A percentile compares a stretch with the other conserved stretches of the same genome.
Evolutionary conservation across 768 basidiomycete species (phyloP).

Genomic region (Rhizopogon vinicolor): DNA sequence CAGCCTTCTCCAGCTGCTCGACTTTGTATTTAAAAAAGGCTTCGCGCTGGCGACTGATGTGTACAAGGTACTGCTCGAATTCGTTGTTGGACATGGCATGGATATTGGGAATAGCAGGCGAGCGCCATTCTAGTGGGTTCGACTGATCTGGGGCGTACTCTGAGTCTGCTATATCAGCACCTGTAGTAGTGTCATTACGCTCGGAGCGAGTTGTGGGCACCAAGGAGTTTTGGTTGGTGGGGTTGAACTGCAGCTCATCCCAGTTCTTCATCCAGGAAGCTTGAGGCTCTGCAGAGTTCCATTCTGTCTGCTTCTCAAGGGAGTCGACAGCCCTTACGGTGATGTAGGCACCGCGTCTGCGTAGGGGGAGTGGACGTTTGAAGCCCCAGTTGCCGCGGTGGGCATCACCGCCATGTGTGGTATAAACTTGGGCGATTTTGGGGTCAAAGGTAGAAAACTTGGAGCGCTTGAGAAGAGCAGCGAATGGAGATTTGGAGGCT

Average conservation of each 20-base stretch:
- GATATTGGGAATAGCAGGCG: constrained; percentile 44
- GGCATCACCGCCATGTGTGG: constrained; percentile 61
- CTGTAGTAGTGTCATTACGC: background rate
- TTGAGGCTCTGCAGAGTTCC: constrained; percentile 63
- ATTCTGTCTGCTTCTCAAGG: constrained; percentile 71
- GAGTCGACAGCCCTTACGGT: constrained; percentile 68
- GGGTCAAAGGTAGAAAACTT: constrained; percentile 82
- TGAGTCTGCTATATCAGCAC: constrained; percentile 17
- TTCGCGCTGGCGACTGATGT: constrained; percentile 51
- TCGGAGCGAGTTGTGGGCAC: background rate
- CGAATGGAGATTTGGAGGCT: constrained; percentile 51
- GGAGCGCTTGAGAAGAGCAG: constrained; percentile 72
- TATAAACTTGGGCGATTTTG: constrained; percentile 72
- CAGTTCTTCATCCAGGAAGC: constrained; percentile 64
- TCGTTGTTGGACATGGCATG: constrained; percentile 53
- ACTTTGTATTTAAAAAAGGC: constrained; percentile 47
- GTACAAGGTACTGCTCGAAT: constrained; percentile 57
- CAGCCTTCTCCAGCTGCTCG: constrained; percentile 10
- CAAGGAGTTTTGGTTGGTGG: background rate
- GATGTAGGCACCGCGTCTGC: constrained; percentile 59
- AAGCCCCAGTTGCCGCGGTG: constrained; percentile 82
- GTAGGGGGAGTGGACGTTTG: constrained; percentile 73
- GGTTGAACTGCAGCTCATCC: constrained; percentile 45
- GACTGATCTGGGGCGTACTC: constrained; percentile 18
- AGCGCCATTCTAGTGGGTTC: constrained; percentile 15